phyloP scores from a whole-genome alignment of 352 stramenopile species.

The Phytophthora foliorum region DNA sequence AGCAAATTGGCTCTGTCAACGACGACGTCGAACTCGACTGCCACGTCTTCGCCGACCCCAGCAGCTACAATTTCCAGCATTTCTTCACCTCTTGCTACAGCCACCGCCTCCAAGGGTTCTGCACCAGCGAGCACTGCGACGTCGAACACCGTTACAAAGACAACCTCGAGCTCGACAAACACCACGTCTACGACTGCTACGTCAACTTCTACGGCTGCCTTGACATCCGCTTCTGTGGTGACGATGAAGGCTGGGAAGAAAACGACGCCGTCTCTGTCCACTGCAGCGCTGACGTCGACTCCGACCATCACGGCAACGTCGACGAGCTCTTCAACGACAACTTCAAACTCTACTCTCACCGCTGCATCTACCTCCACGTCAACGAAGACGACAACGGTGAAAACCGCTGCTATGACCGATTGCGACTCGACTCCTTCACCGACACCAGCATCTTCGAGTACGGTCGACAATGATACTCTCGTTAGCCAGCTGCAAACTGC shows the following conservation, averaged over 20 bases:
- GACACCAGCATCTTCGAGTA: conserved; percentile 1
- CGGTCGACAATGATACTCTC: conserved; percentile 20
- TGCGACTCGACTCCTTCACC: background rate
- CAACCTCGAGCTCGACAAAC: conserved; percentile 3
- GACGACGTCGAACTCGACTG: conserved; percentile 3
- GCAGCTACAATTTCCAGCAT: background rate
- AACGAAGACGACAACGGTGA: conserved; percentile 13
- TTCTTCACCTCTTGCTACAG: background rate
- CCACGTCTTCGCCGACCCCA: background rate
- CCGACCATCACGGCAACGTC: conserved; percentile 11
- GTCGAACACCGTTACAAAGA: conserved; percentile 1
- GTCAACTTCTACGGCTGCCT: conserved; percentile 4
- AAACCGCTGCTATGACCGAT: conserved; percentile 1
- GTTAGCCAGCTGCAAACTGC: conserved; percentile 26
- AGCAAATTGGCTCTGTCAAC: conserved; percentile 7
- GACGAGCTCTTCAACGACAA: conserved; percentile 14
- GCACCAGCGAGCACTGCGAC: background rate
- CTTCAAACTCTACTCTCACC: background rate
- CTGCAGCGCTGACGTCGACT: conserved; percentile 5
- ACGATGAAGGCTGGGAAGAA: conserved; percentile 8
- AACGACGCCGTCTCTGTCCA: background rate
- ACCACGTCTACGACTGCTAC: conserved; percentile 10
- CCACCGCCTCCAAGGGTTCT: background rate
- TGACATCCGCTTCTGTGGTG: conserved; percentile 26
- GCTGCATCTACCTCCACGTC: conserved; percentile 14